Base-by-base conservation (phyloP, 1,284 basidiomycete species). In the Ganoderma lucidum region DNA sequence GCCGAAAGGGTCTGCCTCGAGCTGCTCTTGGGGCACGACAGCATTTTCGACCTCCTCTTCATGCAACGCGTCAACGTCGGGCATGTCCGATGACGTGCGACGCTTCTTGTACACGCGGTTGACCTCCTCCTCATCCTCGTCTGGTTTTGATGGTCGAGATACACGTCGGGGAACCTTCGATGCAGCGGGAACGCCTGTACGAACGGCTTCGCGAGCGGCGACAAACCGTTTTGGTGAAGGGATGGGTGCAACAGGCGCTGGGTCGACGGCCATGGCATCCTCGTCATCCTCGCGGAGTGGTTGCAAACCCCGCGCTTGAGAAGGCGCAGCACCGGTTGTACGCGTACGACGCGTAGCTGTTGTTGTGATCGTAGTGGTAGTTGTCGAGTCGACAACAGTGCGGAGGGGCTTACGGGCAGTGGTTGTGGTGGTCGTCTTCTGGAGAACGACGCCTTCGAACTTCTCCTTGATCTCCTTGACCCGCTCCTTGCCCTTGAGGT, bases 71-170 rank as follows among this genome's bases (percentile, higher is more conserved):
- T 82, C 83, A n/a, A 88, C 88, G 59, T 90, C 88, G 0, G 88
- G 89, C 6, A 81, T 74, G 23, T 92, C 90, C 0, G 91, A 92
- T 10, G 92, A 93, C 6, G 93, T 94, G 35, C 91, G 83, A 72
- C 88, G 85, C 76, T 92, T 92, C 83, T 94, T 94, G 75, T 85
- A 85, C 6, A 84, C 87, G 15, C 89, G 88, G 10, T 70, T 85
- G 8, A 82, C 83, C 53, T 88, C 89, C 19, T 79, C 82, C 10
- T 79, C 82, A 30, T 77, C 70, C 12, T 79, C 78, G 0, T 77
- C 74, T 41, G 70, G 48, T 56, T 79, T 80, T 48, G 44, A 44
- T 17, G 69, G 70, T 44, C 62, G 67, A 19, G 60, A 68, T 37
- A 73, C 70, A 64, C 75, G 75, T 35, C 70, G 64, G 39, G 68